phyloP scores from a whole-genome alignment of 164 flowering plant species.

The Liquidambar formosana region DNA sequence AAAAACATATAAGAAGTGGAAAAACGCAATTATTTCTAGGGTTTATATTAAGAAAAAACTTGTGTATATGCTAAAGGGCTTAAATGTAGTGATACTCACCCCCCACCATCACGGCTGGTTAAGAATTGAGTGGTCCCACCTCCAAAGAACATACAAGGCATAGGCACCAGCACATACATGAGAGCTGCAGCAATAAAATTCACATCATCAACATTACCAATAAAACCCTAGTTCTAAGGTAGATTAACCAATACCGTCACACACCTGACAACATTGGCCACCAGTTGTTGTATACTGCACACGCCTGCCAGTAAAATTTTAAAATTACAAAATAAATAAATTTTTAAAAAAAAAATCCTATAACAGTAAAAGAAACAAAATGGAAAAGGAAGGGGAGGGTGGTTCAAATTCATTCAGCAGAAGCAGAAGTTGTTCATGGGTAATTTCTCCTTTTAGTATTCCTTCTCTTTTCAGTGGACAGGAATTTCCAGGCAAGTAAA shows the following conservation, averaged over 20 bases:
- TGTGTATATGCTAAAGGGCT: not conserved
- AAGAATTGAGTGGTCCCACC: constrained; percentile 92
- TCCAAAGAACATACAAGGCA: constrained; percentile 97
- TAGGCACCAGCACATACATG: constrained; percentile 93
- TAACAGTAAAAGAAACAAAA: too few relatives aligned
- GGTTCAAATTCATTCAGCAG: too few relatives aligned
- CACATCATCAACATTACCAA: constrained; percentile 6
- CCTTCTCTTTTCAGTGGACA: too few relatives aligned
- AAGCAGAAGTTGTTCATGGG: too few relatives aligned
- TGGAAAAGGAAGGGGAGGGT: too few relatives aligned
- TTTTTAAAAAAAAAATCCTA: too few relatives aligned
- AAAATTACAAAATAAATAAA: too few relatives aligned
- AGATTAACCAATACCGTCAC: constrained; percentile 5
- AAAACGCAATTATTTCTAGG: not conserved
- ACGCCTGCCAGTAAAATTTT: constrained; percentile 68
- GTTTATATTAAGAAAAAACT: not conserved
- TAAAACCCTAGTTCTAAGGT: not conserved
- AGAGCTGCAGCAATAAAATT: constrained; percentile 54
- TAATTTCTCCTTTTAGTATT: not conserved
- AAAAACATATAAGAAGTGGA: not conserved
- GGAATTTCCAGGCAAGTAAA: too few relatives aligned
- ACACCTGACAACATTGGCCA: constrained; percentile 97
- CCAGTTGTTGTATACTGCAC: constrained; percentile 93
- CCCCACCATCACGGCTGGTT: constrained; percentile 90
- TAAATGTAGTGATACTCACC: constrained; percentile 49